Evolutionary conservation across 2,329 filamentous ascomycete species (phyloP).

Genomic region (Neonectria faginata): DNA sequence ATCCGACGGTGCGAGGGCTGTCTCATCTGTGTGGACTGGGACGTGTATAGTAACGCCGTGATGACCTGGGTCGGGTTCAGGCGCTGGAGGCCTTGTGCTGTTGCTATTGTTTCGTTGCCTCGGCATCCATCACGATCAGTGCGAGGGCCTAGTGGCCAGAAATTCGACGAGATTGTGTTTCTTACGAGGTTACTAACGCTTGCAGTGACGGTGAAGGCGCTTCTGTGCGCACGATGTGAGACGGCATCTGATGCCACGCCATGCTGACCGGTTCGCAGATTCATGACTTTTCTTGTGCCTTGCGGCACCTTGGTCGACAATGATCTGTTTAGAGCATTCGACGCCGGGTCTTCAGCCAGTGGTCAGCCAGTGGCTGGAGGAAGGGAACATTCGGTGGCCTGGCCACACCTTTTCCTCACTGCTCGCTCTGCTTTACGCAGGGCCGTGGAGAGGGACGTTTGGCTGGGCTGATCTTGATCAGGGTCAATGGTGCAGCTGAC

Average conservation of each 20-base stretch:
- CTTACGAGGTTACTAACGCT: conserved; percentile 44
- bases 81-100: conserved; percentile 32
- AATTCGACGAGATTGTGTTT: conserved; percentile 42
- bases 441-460: conserved; percentile 61
- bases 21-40: conserved; percentile 14
- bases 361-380: conserved; percentile 28
- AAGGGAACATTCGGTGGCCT: conserved; percentile 36
- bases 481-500: neutral
- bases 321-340: conserved; percentile 14
- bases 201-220: conserved; percentile 46
- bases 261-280: conserved; percentile 24
- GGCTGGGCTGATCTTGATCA: neutral
- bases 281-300: conserved; percentile 13
- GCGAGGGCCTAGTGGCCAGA: conserved; percentile 43
- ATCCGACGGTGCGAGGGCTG: conserved; percentile 25
- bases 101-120: conserved; percentile 26
- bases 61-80: conserved; percentile 37
- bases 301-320: conserved; percentile 14
- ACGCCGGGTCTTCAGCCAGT: conserved; percentile 28
- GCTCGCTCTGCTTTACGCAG: conserved; percentile 58
- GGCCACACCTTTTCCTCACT: conserved; percentile 64
- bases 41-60: conserved; percentile 44
- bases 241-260: conserved; percentile 14
- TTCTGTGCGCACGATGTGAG: conserved; percentile 29
- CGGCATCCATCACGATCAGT: conserved; percentile 32